These are phyloP conservation scores for Citrus sp. DNA, from an alignment of 345 rosid species.

Conservation along the genomic window DNA sequence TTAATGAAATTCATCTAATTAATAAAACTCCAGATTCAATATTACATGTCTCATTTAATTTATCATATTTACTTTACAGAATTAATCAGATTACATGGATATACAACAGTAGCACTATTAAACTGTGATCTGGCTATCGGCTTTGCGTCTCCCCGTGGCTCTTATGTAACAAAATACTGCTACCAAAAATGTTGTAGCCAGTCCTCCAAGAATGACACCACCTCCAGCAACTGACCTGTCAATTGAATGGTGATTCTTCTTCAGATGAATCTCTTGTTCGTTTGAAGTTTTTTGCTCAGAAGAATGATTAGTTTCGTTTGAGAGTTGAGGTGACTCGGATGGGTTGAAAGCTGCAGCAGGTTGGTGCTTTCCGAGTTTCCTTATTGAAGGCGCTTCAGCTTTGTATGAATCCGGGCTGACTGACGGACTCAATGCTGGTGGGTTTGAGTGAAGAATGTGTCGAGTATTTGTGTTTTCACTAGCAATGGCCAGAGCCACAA, in stretches of 20 bases:
- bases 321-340: constrained; percentile 10
- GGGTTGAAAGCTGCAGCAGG: constrained; percentile 22
- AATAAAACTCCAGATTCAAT: not conserved
- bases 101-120: not conserved
- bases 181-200: constrained; percentile 65
- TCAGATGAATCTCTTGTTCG: constrained; percentile 7
- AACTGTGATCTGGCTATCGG: constrained; percentile 10
- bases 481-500: constrained; percentile 31
- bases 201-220: constrained; percentile 73
- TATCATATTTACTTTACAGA: not conserved
- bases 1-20: not conserved
- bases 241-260: constrained; percentile 37
- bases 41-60: not conserved
- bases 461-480: not conserved
- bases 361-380: constrained; percentile 48
- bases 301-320: not conserved
- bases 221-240: constrained; percentile 81
- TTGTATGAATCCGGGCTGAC: not conserved
- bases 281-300: constrained; percentile 13
- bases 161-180: constrained; percentile 66
- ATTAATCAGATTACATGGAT: not conserved
- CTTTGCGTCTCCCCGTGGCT: constrained; percentile 58
- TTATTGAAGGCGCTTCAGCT: constrained; percentile 27
- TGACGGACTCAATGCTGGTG: constrained; percentile 24
- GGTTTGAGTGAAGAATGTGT: not conserved